Evolutionary conservation across 495 filamentous ascomycete species (phyloP).

Genomic region (Aspergillus heteromorphus): DNA sequence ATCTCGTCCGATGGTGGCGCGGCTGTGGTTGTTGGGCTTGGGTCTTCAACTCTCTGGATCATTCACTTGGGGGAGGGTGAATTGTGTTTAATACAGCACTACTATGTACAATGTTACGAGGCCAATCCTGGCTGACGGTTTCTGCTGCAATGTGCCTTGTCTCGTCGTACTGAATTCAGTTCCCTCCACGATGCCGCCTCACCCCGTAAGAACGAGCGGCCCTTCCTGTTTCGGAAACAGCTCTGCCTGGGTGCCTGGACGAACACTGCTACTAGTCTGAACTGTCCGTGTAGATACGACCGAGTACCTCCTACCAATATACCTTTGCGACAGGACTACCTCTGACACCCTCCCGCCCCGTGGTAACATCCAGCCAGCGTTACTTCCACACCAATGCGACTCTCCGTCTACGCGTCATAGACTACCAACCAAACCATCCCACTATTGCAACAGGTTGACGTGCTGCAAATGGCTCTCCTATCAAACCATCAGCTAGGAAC

Average conservation of each 20-base stretch:
- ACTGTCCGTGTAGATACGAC: no score
- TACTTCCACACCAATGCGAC: constrained; percentile 10
- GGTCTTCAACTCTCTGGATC: no score
- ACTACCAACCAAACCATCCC: background rate
- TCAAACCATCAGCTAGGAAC: background rate
- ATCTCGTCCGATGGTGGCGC: background rate
- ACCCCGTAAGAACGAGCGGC: no score
- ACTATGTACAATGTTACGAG: no score
- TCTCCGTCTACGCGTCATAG: constrained; percentile 15
- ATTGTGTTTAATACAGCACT: no score
- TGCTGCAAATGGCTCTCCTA: background rate
- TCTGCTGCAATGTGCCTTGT: no score
- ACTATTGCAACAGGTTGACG: background rate
- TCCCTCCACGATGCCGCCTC: no score
- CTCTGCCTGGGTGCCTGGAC: background rate
- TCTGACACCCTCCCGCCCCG: background rate
- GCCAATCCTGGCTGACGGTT: no score
- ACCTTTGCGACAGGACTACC: no score
- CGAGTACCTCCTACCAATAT: no score
- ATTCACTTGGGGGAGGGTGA: no score
- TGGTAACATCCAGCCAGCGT: constrained; percentile 1
- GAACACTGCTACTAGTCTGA: background rate
- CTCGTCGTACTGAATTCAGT: no score
- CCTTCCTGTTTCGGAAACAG: background rate
- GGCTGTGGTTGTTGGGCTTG: background rate